A percentile compares a stretch with the other conserved stretches of the same genome.
Evolutionary conservation across 148 eudicot species (phyloP).

Genomic region (Linanthus parryae): DNA sequence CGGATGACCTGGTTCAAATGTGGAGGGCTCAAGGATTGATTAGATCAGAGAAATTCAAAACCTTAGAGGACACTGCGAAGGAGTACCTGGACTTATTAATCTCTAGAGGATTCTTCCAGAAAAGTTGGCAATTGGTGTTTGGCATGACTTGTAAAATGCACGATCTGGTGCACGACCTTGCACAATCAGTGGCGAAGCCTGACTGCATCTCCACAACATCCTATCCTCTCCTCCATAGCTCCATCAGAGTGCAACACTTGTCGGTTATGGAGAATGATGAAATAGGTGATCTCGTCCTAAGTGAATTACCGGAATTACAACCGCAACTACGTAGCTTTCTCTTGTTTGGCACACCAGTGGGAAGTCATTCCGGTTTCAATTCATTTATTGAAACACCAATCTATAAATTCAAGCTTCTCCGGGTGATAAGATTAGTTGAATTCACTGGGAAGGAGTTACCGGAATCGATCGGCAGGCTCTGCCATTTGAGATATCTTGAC

Average conservation of each 20-base stretch:
- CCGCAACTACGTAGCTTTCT: not conserved
- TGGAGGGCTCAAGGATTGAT: no score
- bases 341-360: not conserved
- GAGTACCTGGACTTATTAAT: conserved; percentile 4
- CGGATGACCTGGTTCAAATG: conserved; percentile 1
- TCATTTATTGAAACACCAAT: not conserved
- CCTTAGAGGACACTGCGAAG: not conserved
- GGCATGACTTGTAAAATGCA: conserved; percentile 16
- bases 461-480: conserved; percentile 2
- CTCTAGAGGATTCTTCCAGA: conserved; percentile 4
- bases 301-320: no score
- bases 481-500: conserved; percentile 15
- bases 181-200: no score
- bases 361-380: not conserved
- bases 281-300: no score
- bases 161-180: conserved; percentile 13
- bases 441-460: not conserved
- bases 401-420: not conserved
- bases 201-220: not conserved
- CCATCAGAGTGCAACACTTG: not conserved
- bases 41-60: no score
- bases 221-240: not conserved
- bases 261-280: not conserved
- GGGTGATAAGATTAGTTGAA: conserved; percentile 2
- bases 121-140: conserved; percentile 4